Evolutionary conservation across 345 rosid species (phyloP).

Genomic region (Cardiospermum halicacabum): DNA sequence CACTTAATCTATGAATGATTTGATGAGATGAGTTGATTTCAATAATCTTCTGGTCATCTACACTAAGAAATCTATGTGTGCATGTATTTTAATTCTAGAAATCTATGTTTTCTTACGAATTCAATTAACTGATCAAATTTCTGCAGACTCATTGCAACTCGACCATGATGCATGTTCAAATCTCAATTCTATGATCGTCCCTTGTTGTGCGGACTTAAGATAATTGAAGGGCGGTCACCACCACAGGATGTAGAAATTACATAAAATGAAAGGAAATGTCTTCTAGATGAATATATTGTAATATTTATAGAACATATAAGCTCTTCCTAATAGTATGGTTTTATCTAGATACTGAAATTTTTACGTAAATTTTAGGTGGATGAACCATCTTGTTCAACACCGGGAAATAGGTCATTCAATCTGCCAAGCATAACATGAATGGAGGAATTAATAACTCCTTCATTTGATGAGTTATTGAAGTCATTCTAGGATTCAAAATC

Average conservation of each 20-base stretch:
- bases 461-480: slow-evolving; percentile 73
- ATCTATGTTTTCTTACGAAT: background rate
- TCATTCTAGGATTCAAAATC: slow-evolving; percentile 64
- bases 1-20: background rate
- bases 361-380: slow-evolving; percentile 59
- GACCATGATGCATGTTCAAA: slow-evolving; percentile 82
- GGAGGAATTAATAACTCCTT: slow-evolving; percentile 85
- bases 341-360: background rate
- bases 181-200: slow-evolving; percentile 76
- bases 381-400: slow-evolving; percentile 90
- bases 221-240: slow-evolving; percentile 83
- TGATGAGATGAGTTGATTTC: background rate
- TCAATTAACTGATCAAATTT: slow-evolving; percentile 10
- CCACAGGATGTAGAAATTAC: slow-evolving; percentile 78
- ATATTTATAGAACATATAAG: too few species aligned
- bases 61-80: slow-evolving; percentile 51
- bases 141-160: slow-evolving; percentile 81
- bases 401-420: slow-evolving; percentile 66
- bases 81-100: background rate
- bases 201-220: slow-evolving; percentile 73
- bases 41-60: slow-evolving; percentile 56
- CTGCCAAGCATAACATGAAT: slow-evolving; percentile 72
- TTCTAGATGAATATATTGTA: slow-evolving; percentile 78
- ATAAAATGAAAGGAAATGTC: slow-evolving; percentile 83
- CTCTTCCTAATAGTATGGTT: background rate